Base-by-base conservation (phyloP, 106 monocot species). In the Alisma plantagoaquatica region DNA sequence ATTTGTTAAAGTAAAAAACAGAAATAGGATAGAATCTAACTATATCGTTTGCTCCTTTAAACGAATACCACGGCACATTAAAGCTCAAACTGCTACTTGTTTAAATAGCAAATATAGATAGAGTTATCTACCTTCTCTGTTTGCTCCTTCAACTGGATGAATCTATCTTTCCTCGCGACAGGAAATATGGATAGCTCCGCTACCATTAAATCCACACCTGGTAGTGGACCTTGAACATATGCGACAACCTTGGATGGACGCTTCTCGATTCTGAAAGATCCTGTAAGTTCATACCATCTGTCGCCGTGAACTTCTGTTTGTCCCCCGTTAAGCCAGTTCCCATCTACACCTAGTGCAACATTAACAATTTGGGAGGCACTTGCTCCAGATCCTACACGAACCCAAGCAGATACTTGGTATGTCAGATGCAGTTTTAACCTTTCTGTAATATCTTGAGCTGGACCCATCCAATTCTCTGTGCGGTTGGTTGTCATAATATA, bases 41-140 rank as follows among this genome's bases (percentile, higher is more conserved):
- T n/a, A n/a, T n/a, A n/a, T n/a, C n/a, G n/a, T n/a, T n/a, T n/a
- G n/a, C n/a, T n/a, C n/a, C n/a, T n/a, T n/a, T n/a, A n/a, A n/a
- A n/a, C n/a, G n/a, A n/a, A n/a, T n/a, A n/a, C n/a, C n/a, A n/a
- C n/a, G n/a, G n/a, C n/a, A n/a, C n/a, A n/a, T n/a, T n/a, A n/a
- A n/a, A n/a, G n/a, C n/a, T n/a, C n/a, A n/a, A n/a, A n/a, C n/a
- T n/a, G n/a, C n/a, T n/a, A n/a, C n/a, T n/a, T n/a, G n/a, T n/a
- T n/a, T n/a, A n/a, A n/a, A n/a, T n/a, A n/a, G n/a, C n/a, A n/a
- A n/a, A n/a, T n/a, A n/a, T n/a, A n/a, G n/a, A n/a, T n/a, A n/a
- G n/a, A n/a, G n/a, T n/a, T n/a, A n/a, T n/a, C n/a, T 73, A 86
- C 92, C 94, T 84, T 77, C 46, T 88, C 80, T 19, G 77, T 88